Base-by-base conservation (phyloP, 306 rosid genomes). In the Cicer cuneatum region DNA sequence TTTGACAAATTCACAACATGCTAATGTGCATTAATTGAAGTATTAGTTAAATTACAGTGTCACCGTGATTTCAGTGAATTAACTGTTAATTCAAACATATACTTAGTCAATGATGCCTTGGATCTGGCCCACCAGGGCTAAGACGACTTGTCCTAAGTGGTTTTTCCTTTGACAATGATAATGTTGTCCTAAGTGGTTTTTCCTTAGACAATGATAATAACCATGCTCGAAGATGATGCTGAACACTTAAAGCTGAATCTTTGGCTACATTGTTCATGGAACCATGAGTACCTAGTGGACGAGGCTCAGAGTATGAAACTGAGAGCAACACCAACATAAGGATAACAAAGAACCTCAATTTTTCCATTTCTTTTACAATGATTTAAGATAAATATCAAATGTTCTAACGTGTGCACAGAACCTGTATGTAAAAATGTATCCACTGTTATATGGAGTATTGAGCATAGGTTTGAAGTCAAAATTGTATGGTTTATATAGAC, bases 51-150 rank as follows among this genome's bases (percentile, higher is more conserved):
- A 21, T 2, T 21, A 21, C 29, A 21, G 29, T 21, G 1, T 21
- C 29, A 21, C 29, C 2, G 2, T 29, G 5, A 29, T 29, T 29
- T 29, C 33, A 29, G 33, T 2, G 33, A 29, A 29, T 29, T 29
- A 29, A 29, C 35, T 29, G 35, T 29, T 29, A 29, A 29, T 29
- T 29, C 5, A 29, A 29, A 29, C 35, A 29, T 4, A 29, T 29
- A 3, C 56, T 1, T 29, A 12, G 2, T 59, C 10, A 66, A 3
- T 66, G 71, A 6, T 66, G 71, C 18, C 40, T 43, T 66, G 71
- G 71, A 45, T 66, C 71, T 16, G 71, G 71, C 16, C 71, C 71
- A 19, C 54, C 24, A 43, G 71, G 71, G 10, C 71, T 66, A 11
- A 66, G 52, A 0, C 71, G 52, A 43, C 7, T 66, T 0, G 71